Conservation (phyloP, 2,329 filamentous ascomycete species). For the Calonectria leucothoes region DNA sequence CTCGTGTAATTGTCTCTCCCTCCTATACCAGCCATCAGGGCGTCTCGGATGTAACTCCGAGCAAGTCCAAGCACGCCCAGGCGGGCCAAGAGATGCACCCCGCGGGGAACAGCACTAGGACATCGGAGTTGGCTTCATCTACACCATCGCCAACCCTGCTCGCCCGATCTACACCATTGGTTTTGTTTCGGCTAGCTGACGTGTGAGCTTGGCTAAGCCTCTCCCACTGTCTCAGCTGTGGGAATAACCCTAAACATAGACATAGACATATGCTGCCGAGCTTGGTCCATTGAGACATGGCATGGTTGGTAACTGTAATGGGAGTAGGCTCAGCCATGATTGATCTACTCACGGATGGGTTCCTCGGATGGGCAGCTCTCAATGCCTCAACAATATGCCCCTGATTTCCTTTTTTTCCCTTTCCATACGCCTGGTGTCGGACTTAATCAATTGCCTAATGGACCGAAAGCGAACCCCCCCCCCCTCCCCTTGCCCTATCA, state of each 20-base stretch:
- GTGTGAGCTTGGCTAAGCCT: background rate
- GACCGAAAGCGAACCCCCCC: too few relatives aligned
- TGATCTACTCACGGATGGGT: background rate
- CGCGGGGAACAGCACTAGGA: background rate
- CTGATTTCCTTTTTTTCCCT: background rate
- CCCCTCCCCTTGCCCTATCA: background rate
- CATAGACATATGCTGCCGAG: background rate
- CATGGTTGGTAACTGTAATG: background rate
- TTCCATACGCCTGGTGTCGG: background rate
- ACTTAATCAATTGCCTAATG: background rate
- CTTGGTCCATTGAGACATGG: background rate
- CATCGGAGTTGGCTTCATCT: background rate
- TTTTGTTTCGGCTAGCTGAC: conserved; percentile 1
- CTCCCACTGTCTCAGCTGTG: background rate
- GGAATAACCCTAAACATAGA: conserved; percentile 5
- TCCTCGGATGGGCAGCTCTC: too few relatives aligned
- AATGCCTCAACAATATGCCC: background rate
- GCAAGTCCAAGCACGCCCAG: too few relatives aligned
- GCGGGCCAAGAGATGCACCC: background rate
- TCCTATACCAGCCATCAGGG: background rate
- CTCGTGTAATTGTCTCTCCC: background rate
- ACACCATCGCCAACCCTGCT: background rate
- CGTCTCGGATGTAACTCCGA: background rate
- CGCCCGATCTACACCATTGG: background rate
- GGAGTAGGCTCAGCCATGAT: background rate